These are phyloP conservation scores for Eucalyptus pauciflora DNA, from an alignment of 345 rosid species.

Conservation along the genomic window DNA sequence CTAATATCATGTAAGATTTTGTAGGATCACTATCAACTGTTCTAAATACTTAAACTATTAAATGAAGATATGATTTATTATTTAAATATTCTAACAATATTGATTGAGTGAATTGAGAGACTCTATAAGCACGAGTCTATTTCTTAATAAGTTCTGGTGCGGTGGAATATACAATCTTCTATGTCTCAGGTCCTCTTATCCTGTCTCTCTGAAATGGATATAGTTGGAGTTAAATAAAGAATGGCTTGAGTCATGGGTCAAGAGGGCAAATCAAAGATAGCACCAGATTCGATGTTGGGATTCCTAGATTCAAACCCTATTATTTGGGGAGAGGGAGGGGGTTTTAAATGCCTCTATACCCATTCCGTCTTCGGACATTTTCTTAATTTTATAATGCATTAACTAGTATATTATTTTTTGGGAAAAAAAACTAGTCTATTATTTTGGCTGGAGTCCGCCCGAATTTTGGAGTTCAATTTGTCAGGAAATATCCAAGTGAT, in stretches of 20 bases:
- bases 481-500: not conserved
- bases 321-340: not conserved
- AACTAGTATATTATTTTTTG: not conserved
- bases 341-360: not conserved
- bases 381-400: not conserved
- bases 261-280: not conserved
- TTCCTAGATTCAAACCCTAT: not conserved
- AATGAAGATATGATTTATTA: too few species aligned
- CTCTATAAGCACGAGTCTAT: not conserved
- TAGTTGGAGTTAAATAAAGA: not conserved
- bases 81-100: too few species aligned
- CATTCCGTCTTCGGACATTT: not conserved
- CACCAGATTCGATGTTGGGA: not conserved
- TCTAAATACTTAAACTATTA: too few species aligned
- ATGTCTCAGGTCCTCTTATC: not conserved
- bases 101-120: not conserved
- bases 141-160: not conserved
- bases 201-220: not conserved
- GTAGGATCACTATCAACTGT: accelerated
- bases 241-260: not conserved
- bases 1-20: too few species aligned
- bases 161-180: not conserved
- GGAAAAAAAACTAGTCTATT: not conserved
- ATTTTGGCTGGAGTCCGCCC: not conserved
- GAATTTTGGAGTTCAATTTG: not conserved